Base-by-base conservation (phyloP, 73 alveolate genomes). In the Urostyla sp. region DNA sequence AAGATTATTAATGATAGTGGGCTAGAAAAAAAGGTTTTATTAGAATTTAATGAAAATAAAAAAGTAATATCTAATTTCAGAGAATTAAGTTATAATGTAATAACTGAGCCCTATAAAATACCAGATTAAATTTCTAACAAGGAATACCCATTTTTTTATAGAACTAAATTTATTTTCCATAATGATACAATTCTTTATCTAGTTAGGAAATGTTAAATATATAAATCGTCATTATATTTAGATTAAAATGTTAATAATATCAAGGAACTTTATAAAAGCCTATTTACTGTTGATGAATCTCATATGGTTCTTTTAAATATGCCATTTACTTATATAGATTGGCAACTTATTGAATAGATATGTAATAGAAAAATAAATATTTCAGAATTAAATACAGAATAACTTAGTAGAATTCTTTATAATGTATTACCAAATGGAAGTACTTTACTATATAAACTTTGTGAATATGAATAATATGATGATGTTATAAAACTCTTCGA, bases 341-440 rank as follows among this genome's bases (percentile, higher is more conserved):
- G 83, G 83, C 44, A 59, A 45, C 31, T 69, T 10, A 27, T 69
- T 5, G 83, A 69, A 49, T 20, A 24, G 8, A n/a, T 69, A 6
- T 15, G 49, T 5, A 4, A 44, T 18, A 16, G 56, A 4, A 3
- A 18, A 24, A 2, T 69, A 13, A 28, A 20, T 1, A 4, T 69
- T 7, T 13, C 44, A 23, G 23, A n/a, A 18, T 10, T 69, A n/a
- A 59, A 69, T 32, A 45, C 40, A 26, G 48, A 59, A 46, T 10
- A 18, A 20, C 8, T 20, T 10, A 21, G 24, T 69, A 24, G 55
- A 69, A 32, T 23, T 10, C 10, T 6, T 69, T 69, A 69, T 23
- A 69, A 46, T 38, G 49, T 69, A 21, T 35, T 69, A 24, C 83
- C 83, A 8, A 69, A 55, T 6, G 83, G 83, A 1, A 13, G 49